Percentiles rank a stretch among this genome's conserved stretches.
Evolutionary conservation across 441 rosid genomes (phyloP).

Genomic region (Macaranga tanarius): DNA sequence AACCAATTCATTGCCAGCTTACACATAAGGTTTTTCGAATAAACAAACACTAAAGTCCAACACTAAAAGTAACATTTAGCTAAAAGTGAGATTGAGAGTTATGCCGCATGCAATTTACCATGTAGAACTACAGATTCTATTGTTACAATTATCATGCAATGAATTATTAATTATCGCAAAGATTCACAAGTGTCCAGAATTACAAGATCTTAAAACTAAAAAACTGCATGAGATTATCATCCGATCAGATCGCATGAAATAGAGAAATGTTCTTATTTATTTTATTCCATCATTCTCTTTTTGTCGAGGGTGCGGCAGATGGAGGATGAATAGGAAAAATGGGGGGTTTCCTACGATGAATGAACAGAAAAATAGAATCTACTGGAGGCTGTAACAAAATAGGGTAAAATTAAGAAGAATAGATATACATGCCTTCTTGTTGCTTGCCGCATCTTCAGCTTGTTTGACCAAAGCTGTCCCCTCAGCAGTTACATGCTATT

Average conservation of each 20-base stretch:
- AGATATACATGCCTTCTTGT: constrained; percentile 50
- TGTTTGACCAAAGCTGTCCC: constrained; percentile 87
- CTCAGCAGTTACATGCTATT: constrained; percentile 89
- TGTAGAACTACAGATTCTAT: neutral
- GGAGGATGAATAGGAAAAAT: too few relatives aligned
- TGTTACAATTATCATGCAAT: neutral
- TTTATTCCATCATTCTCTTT: neutral
- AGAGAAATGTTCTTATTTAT: neutral
- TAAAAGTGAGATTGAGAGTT: too few relatives aligned
- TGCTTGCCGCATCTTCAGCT: constrained; percentile 86
- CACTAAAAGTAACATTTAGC: neutral
- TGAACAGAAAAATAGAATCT: neutral
- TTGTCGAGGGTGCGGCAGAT: neutral
- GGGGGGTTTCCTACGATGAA: neutral
- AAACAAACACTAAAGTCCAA: neutral
- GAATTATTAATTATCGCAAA: neutral
- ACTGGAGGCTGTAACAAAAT: neutral
- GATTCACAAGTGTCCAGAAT: neutral
- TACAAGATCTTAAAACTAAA: neutral
- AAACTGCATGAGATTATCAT: neutral
- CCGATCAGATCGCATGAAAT: neutral
- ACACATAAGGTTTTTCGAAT: neutral
- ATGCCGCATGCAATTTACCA: neutral
- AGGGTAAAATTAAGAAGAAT: constrained; percentile 1
- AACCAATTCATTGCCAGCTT: neutral